Percentiles rank a stretch among this genome's conserved stretches.
These are phyloP conservation scores for Russula dissimulans DNA, from an alignment of 768 basidiomycete species.

Conservation along the genomic window DNA sequence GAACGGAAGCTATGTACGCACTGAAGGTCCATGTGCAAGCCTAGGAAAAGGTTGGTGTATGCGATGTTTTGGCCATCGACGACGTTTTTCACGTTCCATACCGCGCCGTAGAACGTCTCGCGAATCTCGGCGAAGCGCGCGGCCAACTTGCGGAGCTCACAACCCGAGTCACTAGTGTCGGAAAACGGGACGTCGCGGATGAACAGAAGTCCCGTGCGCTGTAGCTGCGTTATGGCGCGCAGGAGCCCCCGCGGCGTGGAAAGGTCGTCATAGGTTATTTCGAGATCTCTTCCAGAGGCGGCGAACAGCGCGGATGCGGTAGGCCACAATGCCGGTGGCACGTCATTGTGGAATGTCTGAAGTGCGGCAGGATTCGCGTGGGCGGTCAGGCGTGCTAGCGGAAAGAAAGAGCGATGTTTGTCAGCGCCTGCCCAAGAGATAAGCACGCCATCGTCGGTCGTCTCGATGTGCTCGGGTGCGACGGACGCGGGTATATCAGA, in stretches of 20 bases:
- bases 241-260: slow-evolving; percentile 38
- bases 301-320: slow-evolving; percentile 26
- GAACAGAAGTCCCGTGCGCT: slow-evolving; percentile 65
- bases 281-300: slow-evolving; percentile 34
- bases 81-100: slow-evolving; percentile 82
- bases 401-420: slow-evolving; percentile 51
- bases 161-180: slow-evolving; percentile 48
- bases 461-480: slow-evolving; percentile 33
- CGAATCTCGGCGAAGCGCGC: slow-evolving; percentile 66
- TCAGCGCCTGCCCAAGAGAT: slow-evolving; percentile 43
- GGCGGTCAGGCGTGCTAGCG: slow-evolving; percentile 37
- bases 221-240: slow-evolving; percentile 57
- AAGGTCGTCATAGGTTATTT: slow-evolving; percentile 47
- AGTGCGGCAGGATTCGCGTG: slow-evolving; percentile 35
- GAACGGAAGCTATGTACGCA: slow-evolving; percentile 33
- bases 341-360: slow-evolving; percentile 38
- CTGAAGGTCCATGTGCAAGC: slow-evolving; percentile 88
- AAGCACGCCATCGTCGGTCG: slow-evolving; percentile 37
- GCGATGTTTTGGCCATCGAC: slow-evolving; percentile 81
- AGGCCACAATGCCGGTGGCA: slow-evolving; percentile 38
- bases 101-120: slow-evolving; percentile 79
- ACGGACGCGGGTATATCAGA: slow-evolving; percentile 53
- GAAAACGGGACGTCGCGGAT: slow-evolving; percentile 58
- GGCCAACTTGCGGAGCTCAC: slow-evolving; percentile 61
- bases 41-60: slow-evolving; percentile 85